Evolutionary conservation across 2,329 filamentous ascomycete species (phyloP).

Genomic region (Gremmenia infestans): DNA sequence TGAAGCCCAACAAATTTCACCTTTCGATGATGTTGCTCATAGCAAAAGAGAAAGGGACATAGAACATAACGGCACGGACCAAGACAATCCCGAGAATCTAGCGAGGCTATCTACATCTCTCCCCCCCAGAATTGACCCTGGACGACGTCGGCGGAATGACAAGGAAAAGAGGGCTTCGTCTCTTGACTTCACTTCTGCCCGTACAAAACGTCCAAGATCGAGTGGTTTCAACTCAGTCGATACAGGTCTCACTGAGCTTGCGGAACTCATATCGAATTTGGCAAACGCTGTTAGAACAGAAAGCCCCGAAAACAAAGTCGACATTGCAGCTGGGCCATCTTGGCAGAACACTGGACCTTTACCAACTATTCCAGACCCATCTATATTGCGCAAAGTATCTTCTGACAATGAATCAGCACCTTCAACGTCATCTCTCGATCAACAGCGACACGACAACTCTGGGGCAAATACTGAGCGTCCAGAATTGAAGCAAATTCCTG

Average conservation of each 20-base stretch:
- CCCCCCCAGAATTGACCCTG: background rate
- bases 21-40: background rate
- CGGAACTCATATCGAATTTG: constrained; percentile 10
- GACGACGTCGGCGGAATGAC: background rate
- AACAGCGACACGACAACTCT: constrained; percentile 1
- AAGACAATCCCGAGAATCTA: background rate
- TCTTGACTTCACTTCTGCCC: constrained; percentile 3
- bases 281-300: constrained; percentile 5
- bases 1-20: background rate
- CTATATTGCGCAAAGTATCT: constrained; percentile 2
- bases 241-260: constrained; percentile 15
- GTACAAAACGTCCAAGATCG: constrained; percentile 5
- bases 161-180: constrained; percentile 4
- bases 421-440: constrained; percentile 9
- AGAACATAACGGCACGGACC: background rate
- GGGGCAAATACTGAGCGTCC: constrained; percentile 1
- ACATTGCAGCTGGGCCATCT: background rate
- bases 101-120: background rate
- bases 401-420: constrained; percentile 1
- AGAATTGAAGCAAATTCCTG: constrained; percentile 7
- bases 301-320: background rate
- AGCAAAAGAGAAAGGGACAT: background rate
- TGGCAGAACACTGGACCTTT: constrained; percentile 17
- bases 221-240: constrained; percentile 15
- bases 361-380: constrained; percentile 16